Evolutionary conservation across 2,329 filamentous ascomycete species (phyloP).

Genomic region (Kalaharituber pfeilii): DNA sequence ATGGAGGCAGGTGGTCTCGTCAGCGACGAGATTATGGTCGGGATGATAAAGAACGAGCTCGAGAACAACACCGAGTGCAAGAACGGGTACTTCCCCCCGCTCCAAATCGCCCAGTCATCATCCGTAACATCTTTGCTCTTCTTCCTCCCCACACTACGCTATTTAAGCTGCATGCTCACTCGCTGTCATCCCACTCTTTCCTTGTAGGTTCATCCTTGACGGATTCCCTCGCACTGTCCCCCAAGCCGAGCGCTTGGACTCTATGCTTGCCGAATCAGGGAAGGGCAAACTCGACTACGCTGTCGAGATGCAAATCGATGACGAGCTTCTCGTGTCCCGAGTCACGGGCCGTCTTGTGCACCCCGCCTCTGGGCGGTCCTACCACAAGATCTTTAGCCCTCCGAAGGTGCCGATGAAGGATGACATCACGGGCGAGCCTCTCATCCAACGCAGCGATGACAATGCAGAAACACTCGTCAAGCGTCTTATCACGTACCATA

Average conservation of each 20-base stretch:
- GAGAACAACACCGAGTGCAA: slow-evolving; percentile 89
- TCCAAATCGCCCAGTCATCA: slow-evolving; percentile 3
- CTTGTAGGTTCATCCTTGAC: slow-evolving; percentile 96
- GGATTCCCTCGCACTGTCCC: slow-evolving; percentile 94
- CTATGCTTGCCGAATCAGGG: slow-evolving; percentile 62
- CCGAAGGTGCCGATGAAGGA: slow-evolving; percentile 89
- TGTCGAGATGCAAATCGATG: slow-evolving; percentile 92
- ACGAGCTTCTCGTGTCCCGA: slow-evolving; percentile 76
- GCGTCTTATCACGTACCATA: slow-evolving; percentile 81
- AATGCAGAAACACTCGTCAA: slow-evolving; percentile 93
- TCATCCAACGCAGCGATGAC: slow-evolving; percentile 92
- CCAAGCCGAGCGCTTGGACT: slow-evolving; percentile 85
- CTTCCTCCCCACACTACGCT: slow-evolving; percentile 9
- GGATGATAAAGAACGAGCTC: slow-evolving; percentile 98
- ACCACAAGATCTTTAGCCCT: slow-evolving; percentile 98
- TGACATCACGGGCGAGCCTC: slow-evolving; percentile 87
- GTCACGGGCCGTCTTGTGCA: slow-evolving; percentile 94
- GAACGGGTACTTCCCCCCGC: slow-evolving; percentile 53
- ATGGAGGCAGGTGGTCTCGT: slow-evolving; percentile 97
- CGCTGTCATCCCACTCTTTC: too few species aligned
- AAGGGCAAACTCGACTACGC: slow-evolving; percentile 76
- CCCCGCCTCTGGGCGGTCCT: slow-evolving; percentile 86
- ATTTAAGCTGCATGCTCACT: slow-evolving; percentile 18
- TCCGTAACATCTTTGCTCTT: slow-evolving; percentile 2
- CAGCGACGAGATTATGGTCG: slow-evolving; percentile 97